A percentile compares a stretch with the other conserved stretches of the same genome.
phyloP scores from a whole-genome alignment of 176 grass and related monocot genomes.

The Carex kokanica region DNA sequence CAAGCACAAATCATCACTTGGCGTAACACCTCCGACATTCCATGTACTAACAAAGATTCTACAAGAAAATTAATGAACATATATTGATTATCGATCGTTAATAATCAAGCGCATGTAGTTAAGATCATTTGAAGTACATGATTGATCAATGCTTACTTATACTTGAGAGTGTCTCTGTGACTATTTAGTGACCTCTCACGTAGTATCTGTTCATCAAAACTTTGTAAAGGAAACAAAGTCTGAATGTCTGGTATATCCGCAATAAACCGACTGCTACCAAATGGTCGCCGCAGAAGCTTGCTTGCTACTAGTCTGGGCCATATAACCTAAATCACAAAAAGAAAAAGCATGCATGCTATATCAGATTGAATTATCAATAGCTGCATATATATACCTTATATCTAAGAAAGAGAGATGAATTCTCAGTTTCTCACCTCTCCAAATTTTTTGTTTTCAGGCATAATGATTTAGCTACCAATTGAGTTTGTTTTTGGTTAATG shows the following conservation, averaged over 20 bases:
- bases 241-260: conserved; percentile 42
- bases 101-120: not conserved
- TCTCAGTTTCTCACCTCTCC: conserved; percentile 38
- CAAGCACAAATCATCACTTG: conserved; percentile 66
- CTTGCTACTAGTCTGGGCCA: conserved; percentile 52
- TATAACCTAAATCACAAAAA: conserved; percentile 56
- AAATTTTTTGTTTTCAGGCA: conserved; percentile 51
- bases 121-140: conserved; percentile 12
- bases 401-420: conserved; percentile 4
- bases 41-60: conserved; percentile 87
- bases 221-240: conserved; percentile 2
- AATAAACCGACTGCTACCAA: conserved; percentile 41
- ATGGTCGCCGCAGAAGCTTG: conserved; percentile 50
- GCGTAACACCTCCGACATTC: conserved; percentile 73
- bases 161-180: conserved; percentile 43
- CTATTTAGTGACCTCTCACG: conserved; percentile 34
- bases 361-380: not conserved
- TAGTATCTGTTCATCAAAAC: conserved; percentile 40
- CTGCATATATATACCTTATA: conserved; percentile 16
- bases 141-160: conserved; percentile 52
- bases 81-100: not conserved
- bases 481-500: conserved; percentile 15
- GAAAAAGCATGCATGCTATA: conserved; percentile 5
- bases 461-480: not conserved
- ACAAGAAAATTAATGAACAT: conserved; percentile 25